A percentile compares a stretch with the other conserved stretches of the same genome.
phyloP scores from a whole-genome alignment of 1,284 basidiomycete species.

The Leccinum griseonigrum region DNA sequence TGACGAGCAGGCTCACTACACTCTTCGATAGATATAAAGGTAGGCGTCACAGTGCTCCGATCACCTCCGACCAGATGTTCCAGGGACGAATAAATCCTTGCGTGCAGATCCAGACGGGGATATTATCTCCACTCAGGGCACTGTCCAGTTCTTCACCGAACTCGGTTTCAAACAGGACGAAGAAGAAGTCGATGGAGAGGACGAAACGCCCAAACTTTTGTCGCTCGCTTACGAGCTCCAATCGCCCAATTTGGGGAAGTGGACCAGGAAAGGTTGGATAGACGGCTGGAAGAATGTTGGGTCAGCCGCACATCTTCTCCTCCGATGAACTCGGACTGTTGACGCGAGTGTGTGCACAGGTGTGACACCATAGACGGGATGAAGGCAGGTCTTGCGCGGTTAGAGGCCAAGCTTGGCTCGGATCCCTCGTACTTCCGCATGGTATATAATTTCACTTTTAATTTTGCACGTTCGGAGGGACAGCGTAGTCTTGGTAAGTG shows the following conservation, averaged over 20 bases:
- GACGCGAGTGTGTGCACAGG: conserved; percentile 37
- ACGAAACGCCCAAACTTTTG: conserved; percentile 70
- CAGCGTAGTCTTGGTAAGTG: conserved; percentile 65
- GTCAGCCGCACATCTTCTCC: conserved; percentile 37
- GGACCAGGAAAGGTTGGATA: conserved; percentile 74
- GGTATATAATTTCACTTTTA: conserved; percentile 89
- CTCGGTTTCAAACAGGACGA: conserved; percentile 28
- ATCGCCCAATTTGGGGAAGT: conserved; percentile 71
- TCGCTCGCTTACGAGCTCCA: conserved; percentile 77
- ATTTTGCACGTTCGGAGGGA: conserved; percentile 78
- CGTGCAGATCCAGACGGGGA: conserved; percentile 52
- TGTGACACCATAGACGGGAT: conserved; percentile 73
- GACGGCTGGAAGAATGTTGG: conserved; percentile 77
- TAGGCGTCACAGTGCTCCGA: conserved; percentile 24
- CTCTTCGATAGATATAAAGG: conserved; percentile 84
- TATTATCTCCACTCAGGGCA: conserved; percentile 71
- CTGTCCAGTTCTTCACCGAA: conserved; percentile 59
- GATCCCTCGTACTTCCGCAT: conserved; percentile 79
- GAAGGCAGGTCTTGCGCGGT: conserved; percentile 53
- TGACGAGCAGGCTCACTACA: conserved; percentile 55
- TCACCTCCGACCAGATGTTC: conserved; percentile 1
- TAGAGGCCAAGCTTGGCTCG: conserved; percentile 63
- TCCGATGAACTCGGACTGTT: conserved; percentile 8
- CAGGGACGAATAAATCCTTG: background rate
- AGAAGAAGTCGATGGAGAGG: conserved; percentile 62